Percentiles rank a stretch among this genome's conserved stretches.
phyloP scores from a whole-genome alignment of 2,329 filamentous ascomycete genomes.

The Penicillium griseofulvum region DNA sequence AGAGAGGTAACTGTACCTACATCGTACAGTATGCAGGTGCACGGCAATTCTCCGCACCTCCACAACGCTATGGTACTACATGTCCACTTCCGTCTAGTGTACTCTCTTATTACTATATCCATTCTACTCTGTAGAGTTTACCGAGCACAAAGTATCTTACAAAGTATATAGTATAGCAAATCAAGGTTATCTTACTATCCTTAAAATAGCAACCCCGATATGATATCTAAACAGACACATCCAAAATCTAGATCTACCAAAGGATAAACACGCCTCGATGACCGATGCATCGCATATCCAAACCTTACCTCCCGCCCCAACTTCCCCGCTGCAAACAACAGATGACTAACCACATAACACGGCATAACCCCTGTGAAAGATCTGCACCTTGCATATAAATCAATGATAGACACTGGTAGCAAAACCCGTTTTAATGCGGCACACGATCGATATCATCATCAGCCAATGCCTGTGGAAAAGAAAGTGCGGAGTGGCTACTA shows the following conservation, averaged over 20 bases:
- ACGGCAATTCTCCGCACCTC: conserved; percentile 24
- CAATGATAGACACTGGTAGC: neutral
- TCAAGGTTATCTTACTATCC: neutral
- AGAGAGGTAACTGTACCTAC: neutral
- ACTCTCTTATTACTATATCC: neutral
- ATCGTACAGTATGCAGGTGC: conserved; percentile 9
- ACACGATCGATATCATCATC: neutral
- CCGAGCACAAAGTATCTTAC: no score
- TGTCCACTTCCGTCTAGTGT: neutral
- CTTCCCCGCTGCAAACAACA: neutral
- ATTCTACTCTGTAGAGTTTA: no score
- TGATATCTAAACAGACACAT: neutral
- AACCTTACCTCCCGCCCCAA: conserved; percentile 6
- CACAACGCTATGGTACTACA: conserved; percentile 4
- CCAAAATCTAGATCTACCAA: conserved; percentile 3
- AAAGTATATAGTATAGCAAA: neutral
- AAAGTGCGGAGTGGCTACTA: neutral
- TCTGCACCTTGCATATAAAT: conserved; percentile 8
- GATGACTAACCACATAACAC: conserved; percentile 1
- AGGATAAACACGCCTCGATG: neutral
- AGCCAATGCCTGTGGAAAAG: neutral
- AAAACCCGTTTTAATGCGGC: neutral
- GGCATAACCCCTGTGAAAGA: conserved; percentile 2
- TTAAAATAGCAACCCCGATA: no score
- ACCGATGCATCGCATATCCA: conserved; percentile 1